Percentiles rank a stretch among this genome's conserved stretches.
phyloP scores from a whole-genome alignment of 805 yeast species.

The Cyberlindnera euphorbiiphila region DNA sequence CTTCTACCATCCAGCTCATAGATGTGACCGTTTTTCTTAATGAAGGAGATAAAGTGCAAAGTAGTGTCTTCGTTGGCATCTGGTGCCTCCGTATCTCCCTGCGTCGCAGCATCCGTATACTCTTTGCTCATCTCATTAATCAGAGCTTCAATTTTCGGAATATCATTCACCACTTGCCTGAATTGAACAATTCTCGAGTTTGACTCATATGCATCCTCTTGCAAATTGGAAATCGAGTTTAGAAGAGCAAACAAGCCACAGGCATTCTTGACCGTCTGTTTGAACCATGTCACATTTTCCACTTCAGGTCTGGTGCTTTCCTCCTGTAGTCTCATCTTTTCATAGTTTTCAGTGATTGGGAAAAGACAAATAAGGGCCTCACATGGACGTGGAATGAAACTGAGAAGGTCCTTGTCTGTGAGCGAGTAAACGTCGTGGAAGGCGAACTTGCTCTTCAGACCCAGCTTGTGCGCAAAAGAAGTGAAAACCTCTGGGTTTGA shows the following conservation, averaged over 20 bases:
- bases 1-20: conserved; percentile 91
- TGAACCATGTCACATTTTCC: conserved; percentile 60
- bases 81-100: conserved; percentile 59
- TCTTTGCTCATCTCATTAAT: conserved; percentile 44
- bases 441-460: conserved; percentile 53
- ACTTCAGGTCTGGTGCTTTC: conserved; percentile 30
- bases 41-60: conserved; percentile 75
- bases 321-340: conserved; percentile 40
- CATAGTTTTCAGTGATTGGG: conserved; percentile 68
- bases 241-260: conserved; percentile 90
- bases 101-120: conserved; percentile 38
- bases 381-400: conserved; percentile 78
- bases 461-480: conserved; percentile 60
- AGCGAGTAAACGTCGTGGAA: conserved; percentile 84
- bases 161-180: conserved; percentile 16
- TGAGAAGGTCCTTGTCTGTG: conserved; percentile 76
- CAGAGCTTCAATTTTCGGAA: conserved; percentile 30
- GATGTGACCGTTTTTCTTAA: conserved; percentile 53
- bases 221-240: conserved; percentile 51
- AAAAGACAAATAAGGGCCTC: conserved; percentile 74
- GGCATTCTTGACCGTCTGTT: conserved; percentile 81
- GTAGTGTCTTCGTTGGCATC: conserved; percentile 48
- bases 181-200: conserved; percentile 19
- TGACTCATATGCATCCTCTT: conserved; percentile 24
- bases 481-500: conserved; percentile 86